Evolutionary conservation across 345 rosid genomes (phyloP).

Genomic region (Diplotaxis tenuifolia): DNA sequence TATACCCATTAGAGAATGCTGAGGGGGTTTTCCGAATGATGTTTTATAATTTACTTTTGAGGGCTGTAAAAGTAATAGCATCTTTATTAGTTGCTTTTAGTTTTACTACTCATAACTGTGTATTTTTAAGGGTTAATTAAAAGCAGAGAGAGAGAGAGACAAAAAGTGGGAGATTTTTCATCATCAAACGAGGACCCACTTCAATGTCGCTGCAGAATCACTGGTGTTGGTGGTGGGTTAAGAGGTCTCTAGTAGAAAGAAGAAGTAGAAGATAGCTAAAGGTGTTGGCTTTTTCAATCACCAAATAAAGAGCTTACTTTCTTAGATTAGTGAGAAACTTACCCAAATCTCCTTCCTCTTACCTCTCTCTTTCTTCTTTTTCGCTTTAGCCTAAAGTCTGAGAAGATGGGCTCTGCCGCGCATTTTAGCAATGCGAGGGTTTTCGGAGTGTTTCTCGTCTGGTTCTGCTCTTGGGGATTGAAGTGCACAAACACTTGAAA

Average conservation of each 20-base stretch:
- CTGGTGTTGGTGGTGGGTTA: slow-evolving; percentile 36
- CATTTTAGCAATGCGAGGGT: slow-evolving; percentile 41
- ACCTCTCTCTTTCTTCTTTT: slow-evolving; percentile 9
- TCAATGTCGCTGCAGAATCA: slow-evolving; percentile 36
- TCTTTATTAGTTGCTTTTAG: neutral
- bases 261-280: slow-evolving; percentile 26
- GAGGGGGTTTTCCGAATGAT: neutral
- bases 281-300: slow-evolving; percentile 27
- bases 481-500: slow-evolving; percentile 79
- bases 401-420: slow-evolving; percentile 35
- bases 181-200: slow-evolving; percentile 42
- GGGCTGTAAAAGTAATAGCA: neutral
- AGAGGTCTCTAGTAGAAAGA: slow-evolving; percentile 6
- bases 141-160: slow-evolving; percentile 19
- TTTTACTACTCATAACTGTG: neutral
- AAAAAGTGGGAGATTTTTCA: slow-evolving; percentile 31
- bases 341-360: slow-evolving; percentile 17
- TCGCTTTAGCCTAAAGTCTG: slow-evolving; percentile 14
- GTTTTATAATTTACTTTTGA: neutral
- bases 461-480: slow-evolving; percentile 51
- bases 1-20: slow-evolving; percentile 17
- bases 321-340: slow-evolving; percentile 16
- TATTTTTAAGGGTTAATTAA: slow-evolving; percentile 21
- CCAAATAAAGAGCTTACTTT: slow-evolving; percentile 18
- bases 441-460: slow-evolving; percentile 33